Base-by-base conservation (phyloP, 257 asterid species). In the Petunia axillaris region DNA sequence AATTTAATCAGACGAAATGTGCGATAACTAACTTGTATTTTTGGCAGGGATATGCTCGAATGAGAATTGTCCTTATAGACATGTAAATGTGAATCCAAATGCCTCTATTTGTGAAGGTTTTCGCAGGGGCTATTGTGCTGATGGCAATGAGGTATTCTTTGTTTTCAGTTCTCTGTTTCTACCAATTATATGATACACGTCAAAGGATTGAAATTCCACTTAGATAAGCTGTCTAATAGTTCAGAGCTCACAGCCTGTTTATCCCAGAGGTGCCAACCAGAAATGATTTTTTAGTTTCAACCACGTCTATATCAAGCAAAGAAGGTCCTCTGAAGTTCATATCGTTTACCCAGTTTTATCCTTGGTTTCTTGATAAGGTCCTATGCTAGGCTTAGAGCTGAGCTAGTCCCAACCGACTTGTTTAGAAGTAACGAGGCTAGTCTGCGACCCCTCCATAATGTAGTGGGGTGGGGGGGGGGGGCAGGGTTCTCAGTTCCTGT, bases 51-150 rank as follows among this genome's bases (percentile, higher is more conserved):
- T 92, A 74, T 94, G 98, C 92, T 89, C 97, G 5, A 92, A 93
- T 81, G 97, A 91, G 57, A 89, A 80, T 75, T 96, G 99, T 78
- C 98, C 98, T 50, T 96, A 96, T 88, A 91, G 98, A 90, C 99
- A 96, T 70, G 98, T 91, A 66, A 88, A 84, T 86, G 91, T 94
- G 88, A 83, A 92, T 82, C 92, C 93, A 8, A 90, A 88, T 75
- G 84, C 95, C 75, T 75, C 90, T 66, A 84, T 94, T 62, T 96
- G 98, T 87, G 97, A 91, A 84, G 92, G 91, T 81, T 94, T 96
- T 81, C 97, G 91, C 84, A 89, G 93, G 89, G 99, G 98, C 81
- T 91, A 91, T 88, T 96, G 98, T 82, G 96, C 94, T 77, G 94
- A 86, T 81, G 99, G 99, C 80, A 91, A 96, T 84, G 97, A 96